phyloP scores from a whole-genome alignment of 257 asterid genomes.

The Thymus mandschuricus region DNA sequence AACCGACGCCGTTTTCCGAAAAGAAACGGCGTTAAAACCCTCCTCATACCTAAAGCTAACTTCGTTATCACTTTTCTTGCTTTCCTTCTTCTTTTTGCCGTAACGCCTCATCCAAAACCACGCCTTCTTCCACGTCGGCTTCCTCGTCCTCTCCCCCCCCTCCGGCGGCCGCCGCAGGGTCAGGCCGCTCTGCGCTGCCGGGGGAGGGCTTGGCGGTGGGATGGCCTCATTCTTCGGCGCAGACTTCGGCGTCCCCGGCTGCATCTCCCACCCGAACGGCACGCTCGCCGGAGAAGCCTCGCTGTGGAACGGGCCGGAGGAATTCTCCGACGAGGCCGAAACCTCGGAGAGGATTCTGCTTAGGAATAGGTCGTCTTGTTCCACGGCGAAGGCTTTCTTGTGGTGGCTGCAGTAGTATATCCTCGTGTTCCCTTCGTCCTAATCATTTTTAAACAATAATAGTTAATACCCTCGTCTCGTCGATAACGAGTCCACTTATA shows the following conservation, averaged over 20 bases:
- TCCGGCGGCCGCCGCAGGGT: slow-evolving; percentile 32
- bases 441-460: no score
- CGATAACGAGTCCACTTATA: background rate
- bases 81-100: slow-evolving; percentile 3
- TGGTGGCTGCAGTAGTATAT: slow-evolving; percentile 52
- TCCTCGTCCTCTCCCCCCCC: slow-evolving; percentile 15
- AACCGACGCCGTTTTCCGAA: slow-evolving; percentile 17
- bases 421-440: slow-evolving; percentile 58
- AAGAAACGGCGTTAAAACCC: slow-evolving; percentile 20
- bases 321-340: slow-evolving; percentile 44
- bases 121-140: slow-evolving; percentile 34
- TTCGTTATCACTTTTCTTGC: background rate
- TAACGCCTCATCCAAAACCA: slow-evolving; percentile 27
- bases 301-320: slow-evolving; percentile 37
- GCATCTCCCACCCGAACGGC: slow-evolving; percentile 53
- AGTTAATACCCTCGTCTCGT: no score
- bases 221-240: slow-evolving; percentile 35
- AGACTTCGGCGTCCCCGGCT: slow-evolving; percentile 49
- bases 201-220: slow-evolving; percentile 54
- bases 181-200: slow-evolving; percentile 43
- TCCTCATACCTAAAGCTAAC: slow-evolving; percentile 35
- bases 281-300: slow-evolving; percentile 30
- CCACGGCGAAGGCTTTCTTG: slow-evolving; percentile 49
- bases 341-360: slow-evolving; percentile 46
- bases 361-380: slow-evolving; percentile 41